Evolutionary conservation across 2,329 filamentous ascomycete species (phyloP).

Genomic region (Pseudopithomyces chartarum): DNA sequence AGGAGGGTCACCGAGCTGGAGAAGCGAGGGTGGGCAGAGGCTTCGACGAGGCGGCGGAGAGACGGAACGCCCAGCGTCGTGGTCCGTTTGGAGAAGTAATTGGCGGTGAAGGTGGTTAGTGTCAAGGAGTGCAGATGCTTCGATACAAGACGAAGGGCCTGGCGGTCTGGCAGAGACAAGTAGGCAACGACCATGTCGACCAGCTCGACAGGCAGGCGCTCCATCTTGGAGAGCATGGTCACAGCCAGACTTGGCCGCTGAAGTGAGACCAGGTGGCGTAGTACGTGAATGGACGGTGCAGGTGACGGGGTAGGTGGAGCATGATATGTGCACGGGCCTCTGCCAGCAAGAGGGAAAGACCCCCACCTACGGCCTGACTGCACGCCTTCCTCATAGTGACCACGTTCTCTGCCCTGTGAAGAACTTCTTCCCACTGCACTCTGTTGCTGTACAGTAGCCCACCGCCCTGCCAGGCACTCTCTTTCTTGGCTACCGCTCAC

Average conservation of each 20-base stretch:
- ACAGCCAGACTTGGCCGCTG: neutral
- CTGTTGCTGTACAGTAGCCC: neutral
- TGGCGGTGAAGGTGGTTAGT: constrained; percentile 25
- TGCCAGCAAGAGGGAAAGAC: constrained; percentile 1
- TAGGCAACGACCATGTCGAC: constrained; percentile 27
- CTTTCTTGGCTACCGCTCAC: neutral
- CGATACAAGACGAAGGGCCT: constrained; percentile 30
- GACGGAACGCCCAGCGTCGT: constrained; percentile 32
- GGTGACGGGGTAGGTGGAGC: neutral
- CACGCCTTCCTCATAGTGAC: neutral
- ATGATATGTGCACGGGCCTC: constrained; percentile 1
- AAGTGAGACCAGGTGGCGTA: neutral
- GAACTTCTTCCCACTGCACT: neutral
- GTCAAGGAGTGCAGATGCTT: constrained; percentile 26
- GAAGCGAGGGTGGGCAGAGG: constrained; percentile 22
- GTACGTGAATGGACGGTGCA: neutral
- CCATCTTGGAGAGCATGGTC: constrained; percentile 29
- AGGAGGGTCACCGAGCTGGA: constrained; percentile 23
- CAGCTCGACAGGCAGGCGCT: constrained; percentile 35
- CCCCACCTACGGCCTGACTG: neutral
- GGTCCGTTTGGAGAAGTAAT: constrained; percentile 25
- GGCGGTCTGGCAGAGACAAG: constrained; percentile 22
- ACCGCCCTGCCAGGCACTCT: neutral
- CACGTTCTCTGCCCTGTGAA: neutral
- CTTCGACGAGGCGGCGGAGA: constrained; percentile 23